Conservation (phyloP, 768 basidiomycete species). For the Hydnomerulius pinastri region DNA sequence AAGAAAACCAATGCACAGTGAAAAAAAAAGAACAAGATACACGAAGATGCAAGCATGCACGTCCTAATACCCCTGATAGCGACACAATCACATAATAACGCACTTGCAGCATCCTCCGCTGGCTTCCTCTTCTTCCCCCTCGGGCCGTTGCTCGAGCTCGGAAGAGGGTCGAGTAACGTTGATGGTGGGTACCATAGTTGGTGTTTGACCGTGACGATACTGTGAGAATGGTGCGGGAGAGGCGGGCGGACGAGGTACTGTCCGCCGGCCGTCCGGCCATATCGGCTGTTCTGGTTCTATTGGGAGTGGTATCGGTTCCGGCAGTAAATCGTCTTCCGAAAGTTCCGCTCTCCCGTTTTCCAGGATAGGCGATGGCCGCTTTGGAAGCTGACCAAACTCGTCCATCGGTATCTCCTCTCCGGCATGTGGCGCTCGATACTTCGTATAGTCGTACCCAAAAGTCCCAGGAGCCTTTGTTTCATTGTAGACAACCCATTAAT, state of each 20-base stretch:
- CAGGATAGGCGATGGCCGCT: constrained; percentile 19
- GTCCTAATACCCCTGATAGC: constrained; percentile 22
- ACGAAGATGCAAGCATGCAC: constrained; percentile 22
- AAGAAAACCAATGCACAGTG: constrained; percentile 15
- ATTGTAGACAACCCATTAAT: constrained; percentile 6
- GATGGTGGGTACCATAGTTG: constrained; percentile 36
- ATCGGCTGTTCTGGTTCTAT: constrained; percentile 33
- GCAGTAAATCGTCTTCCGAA: neutral
- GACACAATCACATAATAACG: constrained; percentile 70
- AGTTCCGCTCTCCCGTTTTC: constrained; percentile 4
- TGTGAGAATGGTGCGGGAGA: constrained; percentile 67
- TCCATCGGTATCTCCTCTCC: constrained; percentile 59
- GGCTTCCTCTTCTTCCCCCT: constrained; percentile 47
- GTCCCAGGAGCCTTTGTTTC: constrained; percentile 75
- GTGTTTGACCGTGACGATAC: constrained; percentile 36
- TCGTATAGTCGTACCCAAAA: constrained; percentile 75
- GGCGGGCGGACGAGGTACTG: constrained; percentile 35
- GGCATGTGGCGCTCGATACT: constrained; percentile 55
- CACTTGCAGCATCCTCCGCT: constrained; percentile 73
- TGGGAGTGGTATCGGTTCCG: constrained; percentile 20
- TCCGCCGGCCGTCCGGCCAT: constrained; percentile 20
- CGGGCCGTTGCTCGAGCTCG: constrained; percentile 30
- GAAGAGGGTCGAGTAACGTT: constrained; percentile 32
- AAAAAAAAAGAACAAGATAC: constrained; percentile 26
- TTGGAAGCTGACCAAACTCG: constrained; percentile 57